Evolutionary conservation across 2,329 filamentous ascomycete species (phyloP).

Genomic region (Aspergillus arachidicola): DNA sequence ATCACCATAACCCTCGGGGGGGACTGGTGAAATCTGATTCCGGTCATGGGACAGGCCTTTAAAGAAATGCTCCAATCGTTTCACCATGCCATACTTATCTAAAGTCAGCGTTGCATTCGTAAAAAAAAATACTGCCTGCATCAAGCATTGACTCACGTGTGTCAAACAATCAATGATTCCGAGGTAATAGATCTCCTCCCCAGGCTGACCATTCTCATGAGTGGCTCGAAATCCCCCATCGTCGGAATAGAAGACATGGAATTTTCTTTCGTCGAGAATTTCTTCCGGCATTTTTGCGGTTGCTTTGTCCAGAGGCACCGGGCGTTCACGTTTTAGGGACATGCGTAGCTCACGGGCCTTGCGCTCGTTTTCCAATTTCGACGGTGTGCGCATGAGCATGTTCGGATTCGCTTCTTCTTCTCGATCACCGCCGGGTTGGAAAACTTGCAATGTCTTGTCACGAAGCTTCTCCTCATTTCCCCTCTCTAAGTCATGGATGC

Average conservation of each 20-base stretch:
- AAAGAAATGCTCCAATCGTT: slow-evolving; percentile 95
- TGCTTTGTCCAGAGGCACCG: slow-evolving; percentile 86
- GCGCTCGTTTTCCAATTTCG: slow-evolving; percentile 85
- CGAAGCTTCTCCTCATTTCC: slow-evolving; percentile 95
- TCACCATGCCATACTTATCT: slow-evolving; percentile 84
- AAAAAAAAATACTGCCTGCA: neutral
- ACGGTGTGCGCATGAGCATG: slow-evolving; percentile 83
- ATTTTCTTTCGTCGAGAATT: slow-evolving; percentile 72
- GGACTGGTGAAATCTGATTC: slow-evolving; percentile 87
- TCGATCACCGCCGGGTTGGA: slow-evolving; percentile 79
- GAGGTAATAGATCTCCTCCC: slow-evolving; percentile 94
- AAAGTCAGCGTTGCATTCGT: neutral
- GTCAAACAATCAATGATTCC: slow-evolving; percentile 98
- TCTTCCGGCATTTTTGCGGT: slow-evolving; percentile 87
- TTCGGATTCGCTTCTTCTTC: slow-evolving; percentile 64
- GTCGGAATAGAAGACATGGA: slow-evolving; percentile 87
- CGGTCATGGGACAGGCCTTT: slow-evolving; percentile 86
- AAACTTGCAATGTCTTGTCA: slow-evolving; percentile 88
- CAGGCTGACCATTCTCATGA: slow-evolving; percentile 81
- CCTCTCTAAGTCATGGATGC: slow-evolving; percentile 85
- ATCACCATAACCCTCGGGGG: slow-evolving; percentile 87
- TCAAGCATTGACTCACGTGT: slow-evolving; percentile 66
- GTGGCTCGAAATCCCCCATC: slow-evolving; percentile 93
- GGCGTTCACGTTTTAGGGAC: slow-evolving; percentile 89
- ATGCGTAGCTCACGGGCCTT: slow-evolving; percentile 90